These are phyloP conservation scores for Kurtzmaniella quercitrusa DNA, from an alignment of 1,139 yeast genomes.

Conservation along the genomic window DNA sequence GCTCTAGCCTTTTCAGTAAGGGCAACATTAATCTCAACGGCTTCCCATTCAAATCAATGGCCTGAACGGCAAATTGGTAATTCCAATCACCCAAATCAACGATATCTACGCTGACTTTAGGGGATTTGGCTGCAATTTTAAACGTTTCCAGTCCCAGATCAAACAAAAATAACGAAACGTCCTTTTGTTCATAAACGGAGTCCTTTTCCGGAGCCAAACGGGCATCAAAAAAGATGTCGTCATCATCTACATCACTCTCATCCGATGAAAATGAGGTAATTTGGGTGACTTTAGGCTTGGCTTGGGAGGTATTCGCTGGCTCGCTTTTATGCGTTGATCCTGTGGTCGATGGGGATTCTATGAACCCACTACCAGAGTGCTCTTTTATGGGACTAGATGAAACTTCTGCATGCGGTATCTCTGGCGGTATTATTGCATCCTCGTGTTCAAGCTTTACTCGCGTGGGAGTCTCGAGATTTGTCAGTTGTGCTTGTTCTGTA, in stretches of 20 bases:
- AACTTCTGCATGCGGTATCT: not conserved
- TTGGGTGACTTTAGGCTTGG: not conserved
- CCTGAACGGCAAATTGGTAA: constrained; percentile 45
- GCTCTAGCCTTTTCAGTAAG: constrained; percentile 52
- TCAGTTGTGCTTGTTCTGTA: not conserved
- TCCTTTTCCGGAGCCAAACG: constrained; percentile 14
- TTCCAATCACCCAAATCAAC: constrained; percentile 48
- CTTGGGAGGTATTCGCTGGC: not conserved
- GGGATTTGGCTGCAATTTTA: constrained; percentile 12
- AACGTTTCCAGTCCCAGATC: constrained; percentile 54
- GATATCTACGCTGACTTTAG: constrained; percentile 25
- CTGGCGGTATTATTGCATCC: not conserved
- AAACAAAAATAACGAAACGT: constrained; percentile 43
- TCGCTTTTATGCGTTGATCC: too few species aligned
- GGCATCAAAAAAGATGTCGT: constrained; percentile 16
- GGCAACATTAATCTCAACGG: constrained; percentile 34
- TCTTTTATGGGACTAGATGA: not conserved
- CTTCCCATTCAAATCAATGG: constrained; percentile 9
- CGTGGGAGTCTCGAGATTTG: not conserved
- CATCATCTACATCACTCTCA: constrained; percentile 11
- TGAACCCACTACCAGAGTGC: not conserved
- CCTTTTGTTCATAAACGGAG: constrained; percentile 10
- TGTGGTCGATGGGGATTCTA: too few species aligned
- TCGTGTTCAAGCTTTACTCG: not conserved
- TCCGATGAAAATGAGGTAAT: constrained; percentile 6